Evolutionary conservation across 805 yeast genomes (phyloP).

Genomic region (Wickerhamomyces hampshirensis): DNA sequence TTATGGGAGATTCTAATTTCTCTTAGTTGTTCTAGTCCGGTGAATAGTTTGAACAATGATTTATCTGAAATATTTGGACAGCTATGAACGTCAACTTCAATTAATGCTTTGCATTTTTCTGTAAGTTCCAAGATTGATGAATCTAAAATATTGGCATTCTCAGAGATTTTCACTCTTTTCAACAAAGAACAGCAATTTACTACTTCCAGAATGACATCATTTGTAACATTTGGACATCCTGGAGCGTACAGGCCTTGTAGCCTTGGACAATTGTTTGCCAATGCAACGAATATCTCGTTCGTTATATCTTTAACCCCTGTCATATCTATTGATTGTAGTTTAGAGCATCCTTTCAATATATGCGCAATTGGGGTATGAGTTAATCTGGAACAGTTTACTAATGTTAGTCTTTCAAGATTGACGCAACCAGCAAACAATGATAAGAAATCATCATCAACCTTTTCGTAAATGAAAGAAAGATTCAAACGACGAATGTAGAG

Average conservation of each 20-base stretch:
- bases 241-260: constrained; percentile 90
- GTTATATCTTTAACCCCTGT: constrained; percentile 66
- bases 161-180: constrained; percentile 78
- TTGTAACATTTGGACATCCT: constrained; percentile 69
- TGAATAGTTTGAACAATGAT: constrained; percentile 53
- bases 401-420: constrained; percentile 78
- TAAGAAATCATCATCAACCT: constrained; percentile 62
- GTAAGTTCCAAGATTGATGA: constrained; percentile 55
- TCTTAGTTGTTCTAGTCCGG: constrained; percentile 63
- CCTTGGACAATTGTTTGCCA: constrained; percentile 67
- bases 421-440: constrained; percentile 59
- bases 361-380: constrained; percentile 55
- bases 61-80: constrained; percentile 69
- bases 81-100: constrained; percentile 85
- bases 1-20: constrained; percentile 82
- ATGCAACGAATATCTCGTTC: constrained; percentile 65
- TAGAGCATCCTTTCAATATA: constrained; percentile 59
- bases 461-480: constrained; percentile 64
- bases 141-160: constrained; percentile 63
- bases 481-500: constrained; percentile 73
- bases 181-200: constrained; percentile 64
- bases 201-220: constrained; percentile 54
- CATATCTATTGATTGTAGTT: constrained; percentile 80
- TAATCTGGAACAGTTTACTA: constrained; percentile 72
- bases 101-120: constrained; percentile 69